A percentile compares a stretch with the other conserved stretches of the same genome.
phyloP scores from a whole-genome alignment of 2,329 filamentous ascomycete species.

The Claviceps africana region DNA sequence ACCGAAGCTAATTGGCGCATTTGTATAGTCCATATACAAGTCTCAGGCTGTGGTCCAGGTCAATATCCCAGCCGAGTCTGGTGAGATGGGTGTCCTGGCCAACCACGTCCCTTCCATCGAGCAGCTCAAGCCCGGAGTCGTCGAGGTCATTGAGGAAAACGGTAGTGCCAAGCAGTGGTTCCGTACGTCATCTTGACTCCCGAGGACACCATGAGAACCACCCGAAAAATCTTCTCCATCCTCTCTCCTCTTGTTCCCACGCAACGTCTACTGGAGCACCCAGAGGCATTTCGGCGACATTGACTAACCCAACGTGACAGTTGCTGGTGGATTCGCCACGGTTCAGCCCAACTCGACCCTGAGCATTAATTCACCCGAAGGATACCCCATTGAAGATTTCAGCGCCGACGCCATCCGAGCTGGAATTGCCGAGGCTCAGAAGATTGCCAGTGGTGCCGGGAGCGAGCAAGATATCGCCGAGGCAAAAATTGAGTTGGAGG shows the following conservation, averaged over 20 bases:
- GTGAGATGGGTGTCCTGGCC: constrained; percentile 98
- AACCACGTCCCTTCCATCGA: constrained; percentile 98
- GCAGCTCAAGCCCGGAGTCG: constrained; percentile 91
- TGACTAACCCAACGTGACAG: constrained; percentile 30
- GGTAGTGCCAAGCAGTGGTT: constrained; percentile 93
- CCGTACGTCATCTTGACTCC: constrained; percentile 47
- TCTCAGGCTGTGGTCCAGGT: constrained; percentile 73
- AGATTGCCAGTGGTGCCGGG: constrained; percentile 77
- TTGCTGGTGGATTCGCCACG: constrained; percentile 92
- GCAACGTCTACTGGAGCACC: neutral
- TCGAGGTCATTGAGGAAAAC: constrained; percentile 91
- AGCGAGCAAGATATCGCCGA: constrained; percentile 97
- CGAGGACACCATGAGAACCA: neutral
- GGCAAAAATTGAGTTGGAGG: constrained; percentile 98
- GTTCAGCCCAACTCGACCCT: constrained; percentile 89
- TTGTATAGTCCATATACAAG: constrained; percentile 51
- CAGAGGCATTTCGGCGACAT: neutral
- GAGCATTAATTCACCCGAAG: constrained; percentile 98
- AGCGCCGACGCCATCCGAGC: constrained; percentile 76
- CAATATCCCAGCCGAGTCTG: constrained; percentile 95
- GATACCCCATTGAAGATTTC: constrained; percentile 89
- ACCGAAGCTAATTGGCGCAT: constrained; percentile 36
- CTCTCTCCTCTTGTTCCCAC: neutral
- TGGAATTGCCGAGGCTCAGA: constrained; percentile 90
- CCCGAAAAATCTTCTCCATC: neutral